Evolutionary conservation across 257 asterid genomes (phyloP).

Genomic region (Mitragyna speciosa): DNA sequence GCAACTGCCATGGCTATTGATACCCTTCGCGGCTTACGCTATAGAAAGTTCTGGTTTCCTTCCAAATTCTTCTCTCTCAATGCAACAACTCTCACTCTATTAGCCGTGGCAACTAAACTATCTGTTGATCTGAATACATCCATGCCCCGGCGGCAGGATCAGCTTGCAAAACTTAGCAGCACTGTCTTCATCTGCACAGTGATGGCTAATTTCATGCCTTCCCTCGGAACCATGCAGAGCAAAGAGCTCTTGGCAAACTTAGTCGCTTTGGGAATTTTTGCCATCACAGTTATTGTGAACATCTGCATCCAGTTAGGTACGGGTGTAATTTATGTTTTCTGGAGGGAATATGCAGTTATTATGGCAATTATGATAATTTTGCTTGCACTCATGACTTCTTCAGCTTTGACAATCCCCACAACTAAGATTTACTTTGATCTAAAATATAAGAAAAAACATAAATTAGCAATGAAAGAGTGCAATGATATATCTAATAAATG

Average conservation of each 20-base stretch:
- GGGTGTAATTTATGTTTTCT: slow-evolving; percentile 65
- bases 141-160: slow-evolving; percentile 74
- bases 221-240: slow-evolving; percentile 59
- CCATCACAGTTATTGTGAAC: slow-evolving; percentile 57
- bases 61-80: slow-evolving; percentile 74
- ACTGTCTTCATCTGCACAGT: slow-evolving; percentile 54
- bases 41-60: slow-evolving; percentile 48
- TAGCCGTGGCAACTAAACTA: slow-evolving; percentile 65
- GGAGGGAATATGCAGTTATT: slow-evolving; percentile 45
- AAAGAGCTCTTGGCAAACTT: slow-evolving; percentile 66
- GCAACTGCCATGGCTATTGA: slow-evolving; percentile 30
- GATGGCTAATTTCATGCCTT: slow-evolving; percentile 73
- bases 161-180: slow-evolving; percentile 72
- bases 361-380: slow-evolving; percentile 55
- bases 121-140: slow-evolving; percentile 60
- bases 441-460: slow-evolving; percentile 42
- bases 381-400: slow-evolving; percentile 44
- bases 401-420: slow-evolving; percentile 56
- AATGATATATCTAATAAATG: slow-evolving; percentile 21
- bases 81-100: slow-evolving; percentile 68
- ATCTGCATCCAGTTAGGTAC: slow-evolving; percentile 65
- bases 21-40: slow-evolving; percentile 17
- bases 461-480: slow-evolving; percentile 41
- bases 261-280: slow-evolving; percentile 64
- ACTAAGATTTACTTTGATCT: slow-evolving; percentile 55